Conservation (phyloP, 2,329 filamentous ascomycete genomes). For the Fusarium sororula region DNA sequence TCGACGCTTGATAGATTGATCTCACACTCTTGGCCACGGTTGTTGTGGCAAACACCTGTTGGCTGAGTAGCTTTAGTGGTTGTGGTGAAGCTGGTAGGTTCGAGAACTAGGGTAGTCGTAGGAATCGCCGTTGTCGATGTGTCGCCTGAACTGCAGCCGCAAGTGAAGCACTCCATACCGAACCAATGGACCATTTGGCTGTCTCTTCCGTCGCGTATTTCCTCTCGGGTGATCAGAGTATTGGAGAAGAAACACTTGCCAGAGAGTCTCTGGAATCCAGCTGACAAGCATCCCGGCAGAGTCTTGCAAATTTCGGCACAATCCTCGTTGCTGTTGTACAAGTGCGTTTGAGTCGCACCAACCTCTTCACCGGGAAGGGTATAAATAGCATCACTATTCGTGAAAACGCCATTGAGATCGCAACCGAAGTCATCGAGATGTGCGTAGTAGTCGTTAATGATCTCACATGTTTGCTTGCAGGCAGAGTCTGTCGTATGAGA, state of each 20-base stretch:
- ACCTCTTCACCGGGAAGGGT: not conserved
- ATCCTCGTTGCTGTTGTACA: not conserved
- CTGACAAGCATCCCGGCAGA: not conserved
- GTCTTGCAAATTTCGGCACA: not conserved
- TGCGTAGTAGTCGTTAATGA: not conserved
- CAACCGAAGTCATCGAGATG: not conserved
- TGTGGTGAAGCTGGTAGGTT: not conserved
- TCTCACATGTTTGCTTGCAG: not conserved
- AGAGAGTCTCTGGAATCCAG: not conserved
- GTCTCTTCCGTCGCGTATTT: not conserved
- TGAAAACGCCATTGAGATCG: not conserved
- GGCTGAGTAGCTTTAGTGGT: not conserved
- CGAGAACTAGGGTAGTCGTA: not conserved
- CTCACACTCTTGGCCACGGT: conserved; percentile 4
- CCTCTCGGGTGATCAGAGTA: not conserved
- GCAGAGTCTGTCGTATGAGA: not conserved
- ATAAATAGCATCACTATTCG: not conserved
- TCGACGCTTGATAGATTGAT: not conserved
- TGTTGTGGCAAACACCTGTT: not conserved
- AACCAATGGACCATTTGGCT: not conserved
- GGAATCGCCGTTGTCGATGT: not conserved
- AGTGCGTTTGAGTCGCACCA: not conserved
- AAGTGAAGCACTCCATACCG: not conserved
- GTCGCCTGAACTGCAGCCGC: not conserved
- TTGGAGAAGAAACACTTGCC: not conserved